A percentile compares a stretch with the other conserved stretches of the same genome.
These are phyloP conservation scores for Diaporthe sp. DNA, from an alignment of 2,329 filamentous ascomycete species.

Conservation along the genomic window DNA sequence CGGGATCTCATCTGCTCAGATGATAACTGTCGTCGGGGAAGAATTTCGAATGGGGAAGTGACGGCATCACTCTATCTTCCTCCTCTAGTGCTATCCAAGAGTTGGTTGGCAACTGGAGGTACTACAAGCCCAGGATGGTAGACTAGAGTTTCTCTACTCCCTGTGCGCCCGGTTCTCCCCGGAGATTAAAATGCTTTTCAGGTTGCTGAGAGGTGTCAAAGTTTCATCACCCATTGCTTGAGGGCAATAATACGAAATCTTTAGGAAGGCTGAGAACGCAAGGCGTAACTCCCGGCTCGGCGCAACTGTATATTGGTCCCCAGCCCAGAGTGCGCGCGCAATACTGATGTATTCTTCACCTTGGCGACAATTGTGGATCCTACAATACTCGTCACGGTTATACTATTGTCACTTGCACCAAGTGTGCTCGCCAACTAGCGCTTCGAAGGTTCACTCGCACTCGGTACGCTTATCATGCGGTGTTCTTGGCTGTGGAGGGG, in stretches of 20 bases:
- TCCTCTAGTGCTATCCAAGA: neutral
- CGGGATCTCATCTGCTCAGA: neutral
- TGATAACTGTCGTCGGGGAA: neutral
- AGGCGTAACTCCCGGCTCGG: conserved; percentile 3
- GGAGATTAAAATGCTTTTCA: conserved; percentile 11
- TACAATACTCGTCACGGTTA: conserved; percentile 3
- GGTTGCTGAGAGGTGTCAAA: conserved; percentile 14
- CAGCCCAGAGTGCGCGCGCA: neutral
- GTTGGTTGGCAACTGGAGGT: neutral
- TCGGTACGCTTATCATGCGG: neutral
- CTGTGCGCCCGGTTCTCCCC: neutral
- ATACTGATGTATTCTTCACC: conserved; percentile 1
- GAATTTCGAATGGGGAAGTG: neutral
- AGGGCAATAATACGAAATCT: neutral
- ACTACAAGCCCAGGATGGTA: conserved; percentile 6
- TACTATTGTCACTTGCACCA: neutral
- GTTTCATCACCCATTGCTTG: conserved; percentile 15
- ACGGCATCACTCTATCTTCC: neutral
- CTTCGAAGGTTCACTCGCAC: neutral
- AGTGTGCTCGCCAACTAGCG: neutral
- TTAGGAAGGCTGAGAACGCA: neutral
- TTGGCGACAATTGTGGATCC: neutral
- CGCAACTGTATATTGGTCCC: neutral
- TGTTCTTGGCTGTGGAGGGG: conserved; percentile 1
- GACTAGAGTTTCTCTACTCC: neutral